Base-by-base conservation (phyloP, 768 basidiomycete species). In the Leccinum subgranulosum region DNA sequence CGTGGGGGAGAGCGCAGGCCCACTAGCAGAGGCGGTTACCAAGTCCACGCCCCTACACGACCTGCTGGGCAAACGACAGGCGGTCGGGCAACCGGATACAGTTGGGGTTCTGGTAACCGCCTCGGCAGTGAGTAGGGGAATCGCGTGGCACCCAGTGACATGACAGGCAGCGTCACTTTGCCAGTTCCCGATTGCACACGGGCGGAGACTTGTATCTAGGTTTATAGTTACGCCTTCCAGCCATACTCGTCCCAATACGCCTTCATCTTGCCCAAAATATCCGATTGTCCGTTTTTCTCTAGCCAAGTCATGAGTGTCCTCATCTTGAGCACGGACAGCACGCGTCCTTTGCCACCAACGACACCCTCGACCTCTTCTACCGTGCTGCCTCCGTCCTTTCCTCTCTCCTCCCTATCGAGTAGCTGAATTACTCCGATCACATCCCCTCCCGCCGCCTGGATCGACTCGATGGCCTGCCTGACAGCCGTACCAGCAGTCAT, bases 401-500 rank as follows among this genome's bases (percentile, higher is more conserved):
- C 77, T 17, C 76, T 76, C 55, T 81, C 79, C 56, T 76, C 66
- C 72, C 81, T 79, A 69, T 98, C 94, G 6, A 99, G 79, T 47
- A 87, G 81, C 68, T 94, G 87, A 7, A 96, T 81, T 19, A 97
- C 90, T 1, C 96, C 96, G 0, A 94, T 89, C 7, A 97, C 86
- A 54, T 88, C 79, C 0, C 95, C 94, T 2, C 88, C 89, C 39
- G 82, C 79, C 50, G 75, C 69, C 34, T 73, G 71, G 17, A 98
- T 87, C 8, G 86, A 84, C 48, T 86, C 84, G 51, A 96, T 88
- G 3, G 94, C 89, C 33, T 85, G 82, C 9, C 94, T 83, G 29
- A 94, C 86, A 5, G 96, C 96, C 23, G 88, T 96, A 14, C 91
- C 91, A 11, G 88, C 83, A 2, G 97, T 98, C 80, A 98, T 92